Evolutionary conservation across 768 basidiomycete genomes (phyloP).

Genomic region (Naganishia vaughanmartiniae): DNA sequence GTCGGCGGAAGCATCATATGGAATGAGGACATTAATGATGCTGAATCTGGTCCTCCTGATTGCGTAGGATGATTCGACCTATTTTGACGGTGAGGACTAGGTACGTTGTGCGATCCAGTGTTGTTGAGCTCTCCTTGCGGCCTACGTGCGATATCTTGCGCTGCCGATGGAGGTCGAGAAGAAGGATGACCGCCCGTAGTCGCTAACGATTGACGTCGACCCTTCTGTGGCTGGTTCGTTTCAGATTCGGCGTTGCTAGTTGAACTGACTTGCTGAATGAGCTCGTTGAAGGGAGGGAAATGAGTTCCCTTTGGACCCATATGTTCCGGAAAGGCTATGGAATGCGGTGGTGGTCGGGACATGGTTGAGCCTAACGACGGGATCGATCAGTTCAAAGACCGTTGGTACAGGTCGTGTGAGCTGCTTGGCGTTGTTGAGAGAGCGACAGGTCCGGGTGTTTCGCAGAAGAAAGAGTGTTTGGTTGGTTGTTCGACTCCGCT

Average conservation of each 20-base stretch:
- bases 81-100: neutral
- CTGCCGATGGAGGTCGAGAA: neutral
- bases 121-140: neutral
- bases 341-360: constrained; percentile 23
- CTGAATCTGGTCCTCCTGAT: constrained; percentile 13
- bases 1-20: constrained; percentile 22
- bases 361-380: constrained; percentile 4
- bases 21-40: constrained; percentile 13
- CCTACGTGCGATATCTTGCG: neutral
- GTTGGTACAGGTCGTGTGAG: too few relatives aligned
- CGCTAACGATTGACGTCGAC: neutral
- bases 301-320: neutral
- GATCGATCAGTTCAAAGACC: neutral
- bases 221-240: neutral
- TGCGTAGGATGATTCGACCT: constrained; percentile 2
- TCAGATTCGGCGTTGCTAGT: constrained; percentile 6
- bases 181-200: neutral
- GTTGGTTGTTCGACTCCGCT: too few relatives aligned
- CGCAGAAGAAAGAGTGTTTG: too few relatives aligned
- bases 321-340: constrained; percentile 22
- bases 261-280: constrained; percentile 21
- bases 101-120: neutral
- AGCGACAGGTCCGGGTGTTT: too few relatives aligned
- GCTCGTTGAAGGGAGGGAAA: constrained; percentile 3
- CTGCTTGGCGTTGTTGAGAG: too few relatives aligned